These are phyloP conservation scores for Phialophora verrucosa DNA, from an alignment of 2,329 filamentous ascomycete genomes.

Conservation along the genomic window DNA sequence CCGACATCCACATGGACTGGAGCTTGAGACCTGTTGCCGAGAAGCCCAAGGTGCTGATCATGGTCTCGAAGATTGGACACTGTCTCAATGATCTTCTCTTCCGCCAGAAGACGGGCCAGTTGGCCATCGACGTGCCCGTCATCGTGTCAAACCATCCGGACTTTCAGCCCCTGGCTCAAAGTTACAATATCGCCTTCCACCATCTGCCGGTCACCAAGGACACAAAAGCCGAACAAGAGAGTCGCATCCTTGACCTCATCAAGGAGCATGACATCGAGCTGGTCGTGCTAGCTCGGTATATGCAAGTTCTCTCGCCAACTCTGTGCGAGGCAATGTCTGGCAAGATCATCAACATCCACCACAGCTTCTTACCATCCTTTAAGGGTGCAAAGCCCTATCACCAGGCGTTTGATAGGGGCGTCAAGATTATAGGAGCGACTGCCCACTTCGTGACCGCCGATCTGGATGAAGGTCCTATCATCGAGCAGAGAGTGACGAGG, in stretches of 20 bases:
- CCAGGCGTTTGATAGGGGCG: constrained; percentile 82
- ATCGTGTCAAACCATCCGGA: constrained; percentile 85
- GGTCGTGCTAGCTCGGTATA: constrained; percentile 81
- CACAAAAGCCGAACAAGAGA: constrained; percentile 76
- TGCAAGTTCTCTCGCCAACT: constrained; percentile 79
- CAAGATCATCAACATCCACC: constrained; percentile 90
- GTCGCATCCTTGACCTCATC: constrained; percentile 72
- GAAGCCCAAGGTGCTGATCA: constrained; percentile 79
- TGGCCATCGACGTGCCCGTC: constrained; percentile 75
- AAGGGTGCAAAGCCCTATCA: constrained; percentile 89
- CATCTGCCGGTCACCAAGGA: constrained; percentile 80
- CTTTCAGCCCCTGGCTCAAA: constrained; percentile 69
- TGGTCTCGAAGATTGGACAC: constrained; percentile 89
- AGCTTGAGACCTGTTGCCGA: constrained; percentile 70
- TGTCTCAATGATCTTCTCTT: constrained; percentile 84
- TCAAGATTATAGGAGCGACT: constrained; percentile 87
- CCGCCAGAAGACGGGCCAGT: constrained; percentile 74
- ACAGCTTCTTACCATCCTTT: constrained; percentile 84
- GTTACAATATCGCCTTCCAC: constrained; percentile 78
- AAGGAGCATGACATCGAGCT: constrained; percentile 73
- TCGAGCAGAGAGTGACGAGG: constrained; percentile 79
- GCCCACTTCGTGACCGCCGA: constrained; percentile 87
- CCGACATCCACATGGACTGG: constrained; percentile 71
- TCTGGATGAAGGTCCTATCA: constrained; percentile 84
- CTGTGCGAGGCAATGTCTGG: constrained; percentile 81